Evolutionary conservation across 257 asterid genomes (phyloP).

Genomic region (Perilla frutescens): DNA sequence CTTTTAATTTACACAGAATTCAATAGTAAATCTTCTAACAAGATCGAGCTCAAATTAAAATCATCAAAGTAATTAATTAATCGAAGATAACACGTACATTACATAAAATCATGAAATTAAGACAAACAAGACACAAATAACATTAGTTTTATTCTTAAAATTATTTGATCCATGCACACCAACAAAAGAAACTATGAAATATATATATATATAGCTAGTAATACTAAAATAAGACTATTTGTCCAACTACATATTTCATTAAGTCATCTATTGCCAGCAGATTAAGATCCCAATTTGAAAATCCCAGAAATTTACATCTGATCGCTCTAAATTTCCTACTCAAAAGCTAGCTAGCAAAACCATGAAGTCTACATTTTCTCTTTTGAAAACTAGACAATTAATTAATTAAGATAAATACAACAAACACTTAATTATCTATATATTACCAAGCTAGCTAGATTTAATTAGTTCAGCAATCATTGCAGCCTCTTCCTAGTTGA

Average conservation of each 20-base stretch:
- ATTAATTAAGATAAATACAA: background rate
- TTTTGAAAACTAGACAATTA: background rate
- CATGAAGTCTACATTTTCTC: background rate
- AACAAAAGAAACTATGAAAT: background rate
- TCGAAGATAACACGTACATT: too few species aligned
- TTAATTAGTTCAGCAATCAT: constrained; percentile 38
- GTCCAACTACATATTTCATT: background rate
- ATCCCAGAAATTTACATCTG: constrained; percentile 3
- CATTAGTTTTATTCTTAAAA: too few species aligned
- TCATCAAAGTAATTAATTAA: too few species aligned
- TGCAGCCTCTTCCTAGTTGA: constrained; percentile 47
- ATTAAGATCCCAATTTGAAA: constrained; percentile 25
- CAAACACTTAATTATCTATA: background rate
- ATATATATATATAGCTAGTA: background rate
- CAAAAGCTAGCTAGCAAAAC: constrained; percentile 12
- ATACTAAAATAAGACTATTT: constrained; percentile 3
- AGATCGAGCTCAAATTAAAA: too few species aligned
- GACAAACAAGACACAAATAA: too few species aligned
- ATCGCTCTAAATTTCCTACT: constrained; percentile 4
- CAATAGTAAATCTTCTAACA: too few species aligned
- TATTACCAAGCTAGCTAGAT: constrained; percentile 14
- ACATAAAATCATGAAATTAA: background rate
- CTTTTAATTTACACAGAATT: too few species aligned
- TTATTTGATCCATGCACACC: background rate
- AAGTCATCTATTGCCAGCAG: background rate